Evolutionary conservation across 352 stramenopile species (phyloP).

Genomic region (Phytopythium ostracodes): DNA sequence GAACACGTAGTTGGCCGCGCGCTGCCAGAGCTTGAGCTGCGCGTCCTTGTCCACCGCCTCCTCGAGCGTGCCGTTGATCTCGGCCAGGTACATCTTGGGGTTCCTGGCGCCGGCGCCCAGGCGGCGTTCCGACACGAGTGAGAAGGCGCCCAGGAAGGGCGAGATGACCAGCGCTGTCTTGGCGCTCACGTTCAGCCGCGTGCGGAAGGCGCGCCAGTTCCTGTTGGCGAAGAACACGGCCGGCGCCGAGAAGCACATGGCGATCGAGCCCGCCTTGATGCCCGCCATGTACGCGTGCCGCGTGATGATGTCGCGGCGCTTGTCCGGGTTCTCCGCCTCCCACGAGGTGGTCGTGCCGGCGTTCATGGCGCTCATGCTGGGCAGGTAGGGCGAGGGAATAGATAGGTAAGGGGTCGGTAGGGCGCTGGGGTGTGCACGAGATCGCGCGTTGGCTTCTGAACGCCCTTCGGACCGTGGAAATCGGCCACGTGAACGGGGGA

Average conservation of each 20-base stretch:
- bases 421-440: background rate
- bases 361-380: constrained; percentile 2
- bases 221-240: constrained; percentile 37
- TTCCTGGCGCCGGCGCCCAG: constrained; percentile 48
- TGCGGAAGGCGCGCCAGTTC: constrained; percentile 51
- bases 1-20: constrained; percentile 55
- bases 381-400: too few species aligned
- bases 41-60: constrained; percentile 27
- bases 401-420: background rate
- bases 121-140: constrained; percentile 47
- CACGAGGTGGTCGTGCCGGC: constrained; percentile 4
- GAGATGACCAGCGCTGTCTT: constrained; percentile 60
- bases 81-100: constrained; percentile 54
- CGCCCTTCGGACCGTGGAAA: background rate
- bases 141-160: constrained; percentile 44
- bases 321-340: constrained; percentile 6
- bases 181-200: constrained; percentile 49
- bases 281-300: constrained; percentile 28
- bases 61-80: constrained; percentile 29
- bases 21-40: constrained; percentile 38
- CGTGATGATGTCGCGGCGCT: constrained; percentile 25
- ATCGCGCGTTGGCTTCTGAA: constrained; percentile 1
- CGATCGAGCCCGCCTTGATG: constrained; percentile 35
- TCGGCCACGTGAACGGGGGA: background rate
- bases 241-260: constrained; percentile 17